These are phyloP conservation scores for Schizopora paradoxa DNA, from an alignment of 1,284 basidiomycete species.

Conservation along the genomic window DNA sequence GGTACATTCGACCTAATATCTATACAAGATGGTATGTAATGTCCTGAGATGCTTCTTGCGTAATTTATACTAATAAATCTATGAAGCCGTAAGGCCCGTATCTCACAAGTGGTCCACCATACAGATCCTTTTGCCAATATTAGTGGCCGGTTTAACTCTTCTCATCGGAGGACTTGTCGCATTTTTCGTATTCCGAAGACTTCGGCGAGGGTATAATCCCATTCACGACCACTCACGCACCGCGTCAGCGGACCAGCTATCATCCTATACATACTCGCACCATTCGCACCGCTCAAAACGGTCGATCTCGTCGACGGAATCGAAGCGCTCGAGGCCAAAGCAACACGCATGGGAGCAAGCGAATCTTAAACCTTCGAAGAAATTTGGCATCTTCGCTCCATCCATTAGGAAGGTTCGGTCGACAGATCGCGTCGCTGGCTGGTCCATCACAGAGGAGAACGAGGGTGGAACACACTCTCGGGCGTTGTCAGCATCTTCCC, in stretches of 20 bases:
- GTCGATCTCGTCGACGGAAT: conserved; percentile 1
- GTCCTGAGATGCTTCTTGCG: neutral
- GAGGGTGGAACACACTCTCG: neutral
- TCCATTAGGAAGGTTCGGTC: conserved; percentile 10
- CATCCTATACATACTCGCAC: neutral
- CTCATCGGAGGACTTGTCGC: conserved; percentile 4
- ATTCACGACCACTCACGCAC: neutral
- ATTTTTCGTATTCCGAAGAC: conserved; percentile 12
- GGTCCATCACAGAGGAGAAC: conserved; percentile 14
- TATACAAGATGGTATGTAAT: conserved; percentile 4
- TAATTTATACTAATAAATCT: neutral
- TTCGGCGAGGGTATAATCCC: conserved; percentile 7
- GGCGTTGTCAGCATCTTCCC: neutral
- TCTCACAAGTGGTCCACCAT: conserved; percentile 4
- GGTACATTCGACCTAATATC: conserved; percentile 6
- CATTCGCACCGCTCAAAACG: too few relatives aligned
- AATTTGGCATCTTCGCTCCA: conserved; percentile 11
- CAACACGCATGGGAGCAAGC: conserved; percentile 13
- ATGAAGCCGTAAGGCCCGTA: conserved; percentile 1
- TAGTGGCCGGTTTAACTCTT: conserved; percentile 6
- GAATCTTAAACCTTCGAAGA: conserved; percentile 10
- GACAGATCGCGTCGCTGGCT: conserved; percentile 9
- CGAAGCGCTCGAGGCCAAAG: neutral
- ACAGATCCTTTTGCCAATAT: conserved; percentile 12
- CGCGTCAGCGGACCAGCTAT: neutral